Evolutionary conservation across 805 yeast species (phyloP).

Genomic region (Zygoascus bituminiphila): DNA sequence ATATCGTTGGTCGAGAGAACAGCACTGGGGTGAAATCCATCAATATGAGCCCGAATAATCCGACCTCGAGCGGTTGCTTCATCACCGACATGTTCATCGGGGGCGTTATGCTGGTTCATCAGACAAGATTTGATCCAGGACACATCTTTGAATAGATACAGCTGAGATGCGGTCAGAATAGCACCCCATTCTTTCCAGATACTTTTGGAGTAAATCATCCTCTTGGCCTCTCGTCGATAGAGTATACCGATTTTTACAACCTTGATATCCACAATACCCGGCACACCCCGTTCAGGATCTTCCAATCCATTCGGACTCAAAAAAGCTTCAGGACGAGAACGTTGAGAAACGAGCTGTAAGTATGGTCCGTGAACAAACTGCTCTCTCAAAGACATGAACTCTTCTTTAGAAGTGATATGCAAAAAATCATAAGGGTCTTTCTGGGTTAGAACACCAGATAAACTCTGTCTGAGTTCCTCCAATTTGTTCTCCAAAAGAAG

Average conservation of each 20-base stretch:
- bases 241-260: conserved; percentile 34
- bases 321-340: conserved; percentile 33
- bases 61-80: too few species aligned
- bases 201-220: conserved; percentile 24
- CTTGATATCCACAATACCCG: conserved; percentile 32
- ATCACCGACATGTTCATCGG: neutral
- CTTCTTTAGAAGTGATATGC: conserved; percentile 17
- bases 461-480: conserved; percentile 28
- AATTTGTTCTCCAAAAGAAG: conserved; percentile 29
- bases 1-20: conserved; percentile 33
- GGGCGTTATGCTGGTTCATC: conserved; percentile 3
- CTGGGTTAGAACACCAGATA: conserved; percentile 18
- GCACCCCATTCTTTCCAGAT: conserved; percentile 37
- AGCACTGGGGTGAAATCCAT: conserved; percentile 31
- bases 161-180: conserved; percentile 33
- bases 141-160: conserved; percentile 34
- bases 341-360: conserved; percentile 31
- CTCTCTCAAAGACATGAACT: conserved; percentile 21
- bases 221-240: conserved; percentile 28
- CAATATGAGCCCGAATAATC: conserved; percentile 27
- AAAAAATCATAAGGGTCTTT: conserved; percentile 26
- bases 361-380: conserved; percentile 26
- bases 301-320: conserved; percentile 19
- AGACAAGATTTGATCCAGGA: conserved; percentile 27
- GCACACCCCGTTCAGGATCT: conserved; percentile 21